Percentiles rank a stretch among this genome's conserved stretches.
Evolutionary conservation across 345 rosid species (phyloP).

Genomic region (Gynandropsis gynandra): DNA sequence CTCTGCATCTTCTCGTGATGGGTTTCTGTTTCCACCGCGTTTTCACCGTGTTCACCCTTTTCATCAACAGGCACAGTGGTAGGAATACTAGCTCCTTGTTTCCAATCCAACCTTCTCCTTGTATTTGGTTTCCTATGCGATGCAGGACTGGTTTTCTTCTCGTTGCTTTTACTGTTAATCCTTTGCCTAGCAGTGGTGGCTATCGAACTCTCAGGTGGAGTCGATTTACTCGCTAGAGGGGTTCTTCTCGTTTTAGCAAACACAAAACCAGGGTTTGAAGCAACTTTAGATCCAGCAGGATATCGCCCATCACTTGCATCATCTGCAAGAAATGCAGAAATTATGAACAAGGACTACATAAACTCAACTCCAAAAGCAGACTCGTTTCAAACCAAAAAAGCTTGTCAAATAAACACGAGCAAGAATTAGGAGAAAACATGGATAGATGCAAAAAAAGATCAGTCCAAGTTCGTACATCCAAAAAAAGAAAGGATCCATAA

Average conservation of each 20-base stretch:
- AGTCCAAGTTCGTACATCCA: constrained; percentile 8
- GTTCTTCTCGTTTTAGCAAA: constrained; percentile 30
- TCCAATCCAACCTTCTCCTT: constrained; percentile 52
- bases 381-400: background rate
- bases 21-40: constrained; percentile 14
- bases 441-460: too few species aligned
- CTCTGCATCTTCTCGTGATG: constrained; percentile 36
- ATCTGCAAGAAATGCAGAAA: constrained; percentile 31
- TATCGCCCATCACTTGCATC: constrained; percentile 49
- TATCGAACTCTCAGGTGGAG: constrained; percentile 45
- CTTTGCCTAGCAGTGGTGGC: constrained; percentile 43
- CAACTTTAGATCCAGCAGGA: constrained; percentile 37
- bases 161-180: constrained; percentile 36
- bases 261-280: constrained; percentile 23
- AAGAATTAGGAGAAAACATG: background rate
- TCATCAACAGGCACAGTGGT: constrained; percentile 23
- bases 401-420: background rate
- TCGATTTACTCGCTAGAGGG: constrained; percentile 30
- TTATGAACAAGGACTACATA: constrained; percentile 2
- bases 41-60: constrained; percentile 8
- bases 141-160: constrained; percentile 35
- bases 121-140: constrained; percentile 28
- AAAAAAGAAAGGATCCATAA: constrained; percentile 12
- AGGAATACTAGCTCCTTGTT: constrained; percentile 39
- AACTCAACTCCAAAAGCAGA: background rate